phyloP scores from a whole-genome alignment of 1,139 yeast genomes.

The Hansenula lynferdii region DNA sequence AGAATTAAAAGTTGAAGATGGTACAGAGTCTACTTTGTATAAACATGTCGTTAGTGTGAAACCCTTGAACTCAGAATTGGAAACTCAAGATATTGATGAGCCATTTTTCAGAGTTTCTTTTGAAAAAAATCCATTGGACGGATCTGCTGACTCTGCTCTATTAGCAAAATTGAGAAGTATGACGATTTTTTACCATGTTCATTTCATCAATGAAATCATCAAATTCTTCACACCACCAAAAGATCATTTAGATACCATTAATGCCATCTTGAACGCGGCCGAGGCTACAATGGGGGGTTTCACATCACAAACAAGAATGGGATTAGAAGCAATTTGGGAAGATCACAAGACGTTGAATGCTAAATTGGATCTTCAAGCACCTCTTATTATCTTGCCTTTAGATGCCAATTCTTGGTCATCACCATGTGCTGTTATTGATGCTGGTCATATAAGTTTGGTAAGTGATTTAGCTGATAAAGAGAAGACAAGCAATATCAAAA shows the following conservation, averaged over 20 bases:
- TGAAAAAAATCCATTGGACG: conserved; percentile 84
- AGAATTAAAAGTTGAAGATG: conserved; percentile 85
- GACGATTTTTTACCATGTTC: conserved; percentile 84
- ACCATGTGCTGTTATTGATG: conserved; percentile 90
- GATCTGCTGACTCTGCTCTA: conserved; percentile 73
- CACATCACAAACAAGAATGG: conserved; percentile 85
- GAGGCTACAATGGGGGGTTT: conserved; percentile 92
- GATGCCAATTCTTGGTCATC: conserved; percentile 77
- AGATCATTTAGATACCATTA: conserved; percentile 81
- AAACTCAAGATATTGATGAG: conserved; percentile 18
- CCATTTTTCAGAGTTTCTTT: conserved; percentile 83
- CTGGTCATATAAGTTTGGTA: conserved; percentile 85
- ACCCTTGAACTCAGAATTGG: conserved; percentile 38
- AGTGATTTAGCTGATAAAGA: conserved; percentile 78
- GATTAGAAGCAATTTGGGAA: conserved; percentile 87
- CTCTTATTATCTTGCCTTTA: conserved; percentile 83
- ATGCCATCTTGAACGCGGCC: conserved; percentile 91
- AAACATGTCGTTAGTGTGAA: conserved; percentile 89
- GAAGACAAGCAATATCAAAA: conserved; percentile 65
- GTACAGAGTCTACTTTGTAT: conserved; percentile 66
- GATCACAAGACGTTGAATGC: conserved; percentile 90
- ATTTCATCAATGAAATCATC: conserved; percentile 69
- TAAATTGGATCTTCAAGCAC: conserved; percentile 88
- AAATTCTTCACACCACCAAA: conserved; percentile 84
- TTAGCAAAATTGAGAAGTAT: conserved; percentile 76